A percentile compares a stretch with the other conserved stretches of the same genome.
Evolutionary conservation across 345 rosid species (phyloP).

Genomic region (Lumnitzera littorea): DNA sequence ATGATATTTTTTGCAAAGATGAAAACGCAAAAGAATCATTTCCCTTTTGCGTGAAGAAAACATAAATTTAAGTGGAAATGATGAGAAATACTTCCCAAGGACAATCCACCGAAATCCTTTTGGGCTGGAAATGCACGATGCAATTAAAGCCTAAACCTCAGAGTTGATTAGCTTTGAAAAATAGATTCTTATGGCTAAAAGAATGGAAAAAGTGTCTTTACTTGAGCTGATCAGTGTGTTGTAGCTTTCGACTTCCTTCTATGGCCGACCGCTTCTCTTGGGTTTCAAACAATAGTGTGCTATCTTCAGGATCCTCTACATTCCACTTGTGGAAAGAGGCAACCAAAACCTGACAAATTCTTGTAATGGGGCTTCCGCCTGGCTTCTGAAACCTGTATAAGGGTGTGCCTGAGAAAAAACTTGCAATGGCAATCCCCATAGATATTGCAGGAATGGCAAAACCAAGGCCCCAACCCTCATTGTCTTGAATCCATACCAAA

Average conservation of each 20-base stretch:
- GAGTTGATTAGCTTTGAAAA: no score
- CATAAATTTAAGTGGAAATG: neutral
- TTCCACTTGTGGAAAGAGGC: constrained; percentile 32
- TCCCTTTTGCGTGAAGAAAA: neutral
- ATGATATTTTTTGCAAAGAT: neutral
- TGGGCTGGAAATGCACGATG: no score
- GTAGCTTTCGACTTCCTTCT: constrained; percentile 36
- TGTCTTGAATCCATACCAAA: constrained; percentile 40
- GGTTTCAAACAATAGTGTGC: constrained; percentile 28
- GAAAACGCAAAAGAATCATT: neutral
- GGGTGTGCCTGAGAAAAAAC: constrained; percentile 38
- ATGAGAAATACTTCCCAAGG: no score
- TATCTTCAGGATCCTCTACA: constrained; percentile 26
- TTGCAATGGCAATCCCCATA: constrained; percentile 35
- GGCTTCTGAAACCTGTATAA: constrained; percentile 40
- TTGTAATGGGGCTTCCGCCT: constrained; percentile 43
- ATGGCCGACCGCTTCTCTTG: constrained; percentile 25
- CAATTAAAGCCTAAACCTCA: no score
- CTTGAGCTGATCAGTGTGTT: constrained; percentile 31
- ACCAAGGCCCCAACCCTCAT: constrained; percentile 42
- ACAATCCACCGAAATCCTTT: no score
- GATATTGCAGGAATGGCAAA: constrained; percentile 43
- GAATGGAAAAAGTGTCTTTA: constrained; percentile 8
- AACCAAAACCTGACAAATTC: constrained; percentile 40
- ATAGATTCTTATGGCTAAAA: neutral